These are phyloP conservation scores for Alternaria alternata DNA, from an alignment of 2,329 filamentous ascomycete genomes.

Conservation along the genomic window DNA sequence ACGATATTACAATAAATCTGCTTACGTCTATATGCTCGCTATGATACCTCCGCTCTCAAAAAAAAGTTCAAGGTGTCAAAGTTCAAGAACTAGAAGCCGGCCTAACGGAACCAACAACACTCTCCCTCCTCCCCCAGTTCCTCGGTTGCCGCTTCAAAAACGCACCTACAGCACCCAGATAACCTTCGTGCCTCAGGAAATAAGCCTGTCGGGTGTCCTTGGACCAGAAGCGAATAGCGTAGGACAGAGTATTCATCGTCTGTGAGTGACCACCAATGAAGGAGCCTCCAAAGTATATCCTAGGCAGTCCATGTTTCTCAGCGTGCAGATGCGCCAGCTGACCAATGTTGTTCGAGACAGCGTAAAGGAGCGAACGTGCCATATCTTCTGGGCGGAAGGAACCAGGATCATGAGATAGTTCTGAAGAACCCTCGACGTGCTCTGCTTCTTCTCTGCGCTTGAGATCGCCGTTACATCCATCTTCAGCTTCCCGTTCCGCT, in stretches of 20 bases:
- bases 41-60: neutral
- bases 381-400: conserved; percentile 84
- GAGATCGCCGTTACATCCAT: conserved; percentile 64
- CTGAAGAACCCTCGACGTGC: conserved; percentile 41
- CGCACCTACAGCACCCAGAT: conserved; percentile 90
- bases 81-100: neutral
- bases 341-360: conserved; percentile 94
- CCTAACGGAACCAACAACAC: conserved; percentile 56
- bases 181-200: conserved; percentile 94
- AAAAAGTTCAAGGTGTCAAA: neutral
- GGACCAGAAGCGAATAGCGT: conserved; percentile 98
- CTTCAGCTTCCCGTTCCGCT: conserved; percentile 80
- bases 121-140: conserved; percentile 89
- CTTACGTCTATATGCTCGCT: neutral
- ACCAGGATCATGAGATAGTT: conserved; percentile 48
- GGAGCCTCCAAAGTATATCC: conserved; percentile 97
- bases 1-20: neutral
- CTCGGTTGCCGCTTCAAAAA: conserved; percentile 90
- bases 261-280: conserved; percentile 97
- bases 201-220: conserved; percentile 94
- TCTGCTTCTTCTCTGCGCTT: conserved; percentile 49
- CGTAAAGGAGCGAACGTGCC: conserved; percentile 88
- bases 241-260: conserved; percentile 96
- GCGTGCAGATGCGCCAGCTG: conserved; percentile 98
- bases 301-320: conserved; percentile 87